Evolutionary conservation across 495 filamentous ascomycete genomes (phyloP).

Genomic region (Daldinia loculata): DNA sequence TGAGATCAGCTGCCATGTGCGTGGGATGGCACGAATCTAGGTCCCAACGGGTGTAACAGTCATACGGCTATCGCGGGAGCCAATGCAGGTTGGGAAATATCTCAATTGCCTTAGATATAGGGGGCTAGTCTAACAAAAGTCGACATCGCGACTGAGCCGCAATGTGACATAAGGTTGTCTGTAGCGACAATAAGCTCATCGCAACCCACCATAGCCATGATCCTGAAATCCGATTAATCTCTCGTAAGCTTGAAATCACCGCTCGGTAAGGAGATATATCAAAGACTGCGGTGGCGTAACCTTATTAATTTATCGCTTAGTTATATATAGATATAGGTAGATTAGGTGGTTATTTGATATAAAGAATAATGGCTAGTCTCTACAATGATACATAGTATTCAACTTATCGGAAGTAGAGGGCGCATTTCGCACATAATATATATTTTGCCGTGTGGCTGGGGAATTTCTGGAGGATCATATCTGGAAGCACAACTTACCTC

Average conservation of each 20-base stretch:
- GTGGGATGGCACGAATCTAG: not conserved
- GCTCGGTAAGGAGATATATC: not conserved
- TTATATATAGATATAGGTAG: too few species aligned
- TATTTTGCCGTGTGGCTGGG: slow-evolving; percentile 18
- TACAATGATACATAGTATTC: not conserved
- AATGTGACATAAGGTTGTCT: slow-evolving; percentile 5
- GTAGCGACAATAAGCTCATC: not conserved
- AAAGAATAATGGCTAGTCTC: too few species aligned
- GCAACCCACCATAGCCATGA: not conserved
- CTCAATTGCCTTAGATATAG: not conserved
- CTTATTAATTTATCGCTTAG: not conserved
- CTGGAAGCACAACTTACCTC: slow-evolving; percentile 9
- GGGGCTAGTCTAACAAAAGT: slow-evolving; percentile 6
- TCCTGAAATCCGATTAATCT: not conserved
- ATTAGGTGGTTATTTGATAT: too few species aligned
- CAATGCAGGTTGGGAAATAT: slow-evolving; percentile 9
- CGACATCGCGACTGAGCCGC: slow-evolving; percentile 10
- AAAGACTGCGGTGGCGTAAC: not conserved
- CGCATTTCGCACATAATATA: not conserved
- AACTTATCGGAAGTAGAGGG: not conserved
- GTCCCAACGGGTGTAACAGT: slow-evolving; percentile 13
- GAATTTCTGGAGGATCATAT: slow-evolving; percentile 14
- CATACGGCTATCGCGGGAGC: slow-evolving; percentile 3
- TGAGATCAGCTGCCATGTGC: slow-evolving; percentile 15
- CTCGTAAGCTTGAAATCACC: not conserved